These are phyloP conservation scores for Kodamaea laetipori DNA, from an alignment of 805 yeast species.

Conservation along the genomic window DNA sequence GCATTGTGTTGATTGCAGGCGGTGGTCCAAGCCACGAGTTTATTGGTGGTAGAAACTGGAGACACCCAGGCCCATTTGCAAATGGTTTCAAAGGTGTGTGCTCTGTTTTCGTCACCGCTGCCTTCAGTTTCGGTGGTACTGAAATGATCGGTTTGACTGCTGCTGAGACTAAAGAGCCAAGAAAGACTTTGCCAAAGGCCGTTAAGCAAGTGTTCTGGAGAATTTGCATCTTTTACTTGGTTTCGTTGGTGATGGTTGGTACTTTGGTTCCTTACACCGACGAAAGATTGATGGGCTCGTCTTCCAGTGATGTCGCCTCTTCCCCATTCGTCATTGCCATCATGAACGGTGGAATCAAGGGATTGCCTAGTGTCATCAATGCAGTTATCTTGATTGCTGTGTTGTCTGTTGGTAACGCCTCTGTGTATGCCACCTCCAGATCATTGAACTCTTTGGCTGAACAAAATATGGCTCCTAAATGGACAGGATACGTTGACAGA, in stretches of 20 bases:
- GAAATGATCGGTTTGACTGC: constrained; percentile 76
- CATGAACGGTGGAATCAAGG: constrained; percentile 62
- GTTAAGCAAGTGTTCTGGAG: constrained; percentile 84
- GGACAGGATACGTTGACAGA: constrained; percentile 68
- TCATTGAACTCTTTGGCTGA: constrained; percentile 66
- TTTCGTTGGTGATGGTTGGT: constrained; percentile 54
- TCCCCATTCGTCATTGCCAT: constrained; percentile 78
- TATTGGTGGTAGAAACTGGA: constrained; percentile 60
- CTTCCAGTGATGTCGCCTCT: constrained; percentile 56
- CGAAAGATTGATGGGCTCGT: constrained; percentile 47
- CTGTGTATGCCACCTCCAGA: constrained; percentile 70
- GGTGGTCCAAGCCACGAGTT: constrained; percentile 57
- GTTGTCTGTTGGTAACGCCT: constrained; percentile 70
- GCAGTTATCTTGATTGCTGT: constrained; percentile 69
- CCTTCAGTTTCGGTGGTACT: constrained; percentile 73
- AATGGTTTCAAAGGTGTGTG: constrained; percentile 68
- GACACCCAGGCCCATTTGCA: constrained; percentile 67
- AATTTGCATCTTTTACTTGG: constrained; percentile 66
- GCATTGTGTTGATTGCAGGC: constrained; percentile 53
- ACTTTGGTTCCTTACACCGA: constrained; percentile 69
- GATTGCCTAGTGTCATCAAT: constrained; percentile 69
- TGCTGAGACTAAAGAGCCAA: constrained; percentile 72
- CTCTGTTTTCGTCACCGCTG: constrained; percentile 71
- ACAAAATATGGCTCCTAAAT: constrained; percentile 63
- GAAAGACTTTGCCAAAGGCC: constrained; percentile 66